Evolutionary conservation across 2,329 filamentous ascomycete species (phyloP).

Genomic region (Rhytidhysteron rufulum): DNA sequence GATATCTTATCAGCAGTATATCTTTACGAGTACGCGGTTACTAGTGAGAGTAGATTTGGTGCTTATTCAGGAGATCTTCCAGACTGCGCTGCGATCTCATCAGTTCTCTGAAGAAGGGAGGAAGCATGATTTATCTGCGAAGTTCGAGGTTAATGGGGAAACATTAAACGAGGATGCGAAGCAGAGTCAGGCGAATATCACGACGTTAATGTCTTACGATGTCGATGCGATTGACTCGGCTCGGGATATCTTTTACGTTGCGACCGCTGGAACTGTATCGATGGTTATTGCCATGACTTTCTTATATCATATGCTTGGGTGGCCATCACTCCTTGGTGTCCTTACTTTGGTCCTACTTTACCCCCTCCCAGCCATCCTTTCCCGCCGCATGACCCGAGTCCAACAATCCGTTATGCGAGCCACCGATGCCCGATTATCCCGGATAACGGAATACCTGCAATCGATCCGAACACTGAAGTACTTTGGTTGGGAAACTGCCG

Average conservation of each 20-base stretch:
- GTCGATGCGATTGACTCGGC: slow-evolving; percentile 53
- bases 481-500: slow-evolving; percentile 57
- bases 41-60: slow-evolving; percentile 9
- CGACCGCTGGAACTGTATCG: slow-evolving; percentile 46
- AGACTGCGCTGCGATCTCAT: neutral
- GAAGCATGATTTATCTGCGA: neutral
- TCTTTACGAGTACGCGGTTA: too few species aligned
- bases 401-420: slow-evolving; percentile 53
- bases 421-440: slow-evolving; percentile 55
- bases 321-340: slow-evolving; percentile 53
- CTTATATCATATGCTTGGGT: slow-evolving; percentile 55
- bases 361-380: slow-evolving; percentile 50
- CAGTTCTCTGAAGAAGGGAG: neutral
- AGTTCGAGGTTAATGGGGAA: neutral
- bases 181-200: slow-evolving; percentile 41
- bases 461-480: slow-evolving; percentile 60
- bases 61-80: neutral
- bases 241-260: slow-evolving; percentile 49
- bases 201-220: slow-evolving; percentile 58
- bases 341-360: slow-evolving; percentile 45
- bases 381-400: slow-evolving; percentile 48
- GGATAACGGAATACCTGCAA: slow-evolving; percentile 55
- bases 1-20: too few species aligned
- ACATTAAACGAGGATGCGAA: neutral
- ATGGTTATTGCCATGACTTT: slow-evolving; percentile 49